Base-by-base conservation (phyloP, 306 rosid genomes). In the Quercus mongolica region DNA sequence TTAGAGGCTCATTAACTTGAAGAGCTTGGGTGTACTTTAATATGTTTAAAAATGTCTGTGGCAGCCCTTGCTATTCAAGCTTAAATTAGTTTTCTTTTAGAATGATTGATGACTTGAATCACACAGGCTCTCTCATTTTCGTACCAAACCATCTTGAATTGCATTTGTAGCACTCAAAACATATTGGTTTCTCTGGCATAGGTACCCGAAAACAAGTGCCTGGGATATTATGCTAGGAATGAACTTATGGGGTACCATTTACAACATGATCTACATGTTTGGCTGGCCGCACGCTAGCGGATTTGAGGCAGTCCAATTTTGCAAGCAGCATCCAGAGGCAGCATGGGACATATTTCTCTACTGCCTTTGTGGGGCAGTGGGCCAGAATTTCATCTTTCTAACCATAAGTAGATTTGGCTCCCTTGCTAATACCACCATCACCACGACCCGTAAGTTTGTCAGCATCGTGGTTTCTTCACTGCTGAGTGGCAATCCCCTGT, bases 191-290 rank as follows among this genome's bases (percentile, higher is more conserved):
- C 64, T 76, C 76, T 81, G 76, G 78, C 58, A 69, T 88, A 94
- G 99, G 90, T 90, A 92, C 81, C 96, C 95, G 69, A 94, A 90
- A 84, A 94, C 99, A 74, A 90, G 92, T 86, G 99, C 99, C 35
- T 94, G 99, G 99, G 94, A 81, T 84, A 92, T 94, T 71, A 94
- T 94, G 99, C 82, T 94, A 80, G 97, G 99, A 74, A 94, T 94
- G 99, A 94, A 94, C 84, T 84, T 94, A 76, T 94, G 99, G 99
- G 99, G 99, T 51, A 92, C 99, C 83, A 85, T 92, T 79, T 94
- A 94, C 85, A 94, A 94, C 82, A 68, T 90, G 90, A 51, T 93
- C 56, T 95, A 91, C 88, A 96, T 93, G 98, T 96, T 93, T 59
- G 96, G 94, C 74, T 93, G 91, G 98, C 96, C 98, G 1, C 73